Evolutionary conservation across 2,329 filamentous ascomycete genomes (phyloP).

Genomic region (Calcarisporium arbuscula): DNA sequence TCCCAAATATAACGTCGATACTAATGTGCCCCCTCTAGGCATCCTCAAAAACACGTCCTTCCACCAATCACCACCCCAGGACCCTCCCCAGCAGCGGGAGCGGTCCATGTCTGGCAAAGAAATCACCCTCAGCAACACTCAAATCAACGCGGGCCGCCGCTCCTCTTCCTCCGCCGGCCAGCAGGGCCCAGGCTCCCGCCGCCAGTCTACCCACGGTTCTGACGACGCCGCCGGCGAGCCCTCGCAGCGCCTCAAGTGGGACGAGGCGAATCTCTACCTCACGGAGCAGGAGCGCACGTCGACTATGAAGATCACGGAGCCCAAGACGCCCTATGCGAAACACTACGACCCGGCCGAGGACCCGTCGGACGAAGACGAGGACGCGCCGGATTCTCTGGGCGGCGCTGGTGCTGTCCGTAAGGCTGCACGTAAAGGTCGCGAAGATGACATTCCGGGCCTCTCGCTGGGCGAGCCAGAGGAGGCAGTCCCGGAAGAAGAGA

Average conservation of each 20-base stretch:
- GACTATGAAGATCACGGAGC: conserved; percentile 99
- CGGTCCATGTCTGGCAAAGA: conserved; percentile 65
- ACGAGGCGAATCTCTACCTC: conserved; percentile 95
- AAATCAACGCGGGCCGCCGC: conserved; percentile 85
- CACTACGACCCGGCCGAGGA: conserved; percentile 89
- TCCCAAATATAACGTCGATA: background rate
- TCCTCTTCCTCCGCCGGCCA: conserved; percentile 69
- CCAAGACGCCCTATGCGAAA: conserved; percentile 92
- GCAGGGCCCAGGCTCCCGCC: conserved; percentile 54
- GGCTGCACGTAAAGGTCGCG: conserved; percentile 33
- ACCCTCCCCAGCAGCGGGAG: conserved; percentile 31
- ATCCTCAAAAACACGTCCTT: conserved; percentile 85
- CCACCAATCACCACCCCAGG: conserved; percentile 51
- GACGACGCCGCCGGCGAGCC: conserved; percentile 40
- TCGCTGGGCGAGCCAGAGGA: conserved; percentile 92
- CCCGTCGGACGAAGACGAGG: conserved; percentile 61
- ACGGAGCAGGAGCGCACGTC: conserved; percentile 92
- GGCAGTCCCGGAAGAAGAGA: conserved; percentile 44
- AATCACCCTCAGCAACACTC: conserved; percentile 86
- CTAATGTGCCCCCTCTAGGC: conserved; percentile 42
- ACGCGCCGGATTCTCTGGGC: conserved; percentile 21
- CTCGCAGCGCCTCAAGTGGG: conserved; percentile 86
- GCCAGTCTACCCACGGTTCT: conserved; percentile 54
- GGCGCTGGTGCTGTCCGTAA: conserved; percentile 21
- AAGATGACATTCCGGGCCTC: conserved; percentile 82